Conservation (phyloP, 2,329 filamentous ascomycete genomes). For the Neofusicoccum kwambonambiense region DNA sequence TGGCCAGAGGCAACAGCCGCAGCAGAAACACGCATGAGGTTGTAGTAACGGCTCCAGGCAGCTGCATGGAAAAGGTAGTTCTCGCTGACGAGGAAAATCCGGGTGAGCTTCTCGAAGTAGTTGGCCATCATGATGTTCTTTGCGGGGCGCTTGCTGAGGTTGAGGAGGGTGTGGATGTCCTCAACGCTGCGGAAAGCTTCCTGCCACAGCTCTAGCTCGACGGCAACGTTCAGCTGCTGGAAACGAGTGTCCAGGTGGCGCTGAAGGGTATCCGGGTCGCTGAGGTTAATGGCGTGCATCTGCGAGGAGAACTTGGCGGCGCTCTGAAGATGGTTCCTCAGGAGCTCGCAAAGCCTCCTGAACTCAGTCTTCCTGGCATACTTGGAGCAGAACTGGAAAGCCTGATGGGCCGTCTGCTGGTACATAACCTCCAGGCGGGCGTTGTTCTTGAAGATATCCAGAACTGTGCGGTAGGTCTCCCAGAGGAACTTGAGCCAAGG, state of each 20-base stretch:
- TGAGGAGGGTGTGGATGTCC: constrained; percentile 96
- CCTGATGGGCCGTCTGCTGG: constrained; percentile 95
- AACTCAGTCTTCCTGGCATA: constrained; percentile 99
- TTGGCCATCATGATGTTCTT: constrained; percentile 99
- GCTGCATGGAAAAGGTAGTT: constrained; percentile 99
- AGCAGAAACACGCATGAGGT: constrained; percentile 87
- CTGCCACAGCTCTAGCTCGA: constrained; percentile 97
- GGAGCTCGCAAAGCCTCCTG: constrained; percentile 93
- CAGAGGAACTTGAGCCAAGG: constrained; percentile 99
- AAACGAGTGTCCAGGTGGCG: constrained; percentile 97
- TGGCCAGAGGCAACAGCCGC: constrained; percentile 79
- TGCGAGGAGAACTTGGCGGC: constrained; percentile 98
- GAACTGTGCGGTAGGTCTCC: constrained; percentile 97
- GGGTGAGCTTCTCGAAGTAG: constrained; percentile 98
- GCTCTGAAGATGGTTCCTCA: constrained; percentile 98
- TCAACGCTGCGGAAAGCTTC: constrained; percentile 99
- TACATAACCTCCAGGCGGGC: constrained; percentile 96
- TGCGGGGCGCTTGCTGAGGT: constrained; percentile 93
- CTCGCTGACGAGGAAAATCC: constrained; percentile 97
- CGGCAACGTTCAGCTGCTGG: constrained; percentile 96
- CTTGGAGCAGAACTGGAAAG: constrained; percentile 98
- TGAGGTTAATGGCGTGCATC: constrained; percentile 99
- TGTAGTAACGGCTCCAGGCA: constrained; percentile 96
- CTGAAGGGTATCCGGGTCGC: constrained; percentile 94
- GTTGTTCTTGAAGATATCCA: constrained; percentile 99